A percentile compares a stretch with the other conserved stretches of the same genome.
These are phyloP conservation scores for Sanghuangporus baumii DNA, from an alignment of 1,284 basidiomycete species.

Conservation along the genomic window DNA sequence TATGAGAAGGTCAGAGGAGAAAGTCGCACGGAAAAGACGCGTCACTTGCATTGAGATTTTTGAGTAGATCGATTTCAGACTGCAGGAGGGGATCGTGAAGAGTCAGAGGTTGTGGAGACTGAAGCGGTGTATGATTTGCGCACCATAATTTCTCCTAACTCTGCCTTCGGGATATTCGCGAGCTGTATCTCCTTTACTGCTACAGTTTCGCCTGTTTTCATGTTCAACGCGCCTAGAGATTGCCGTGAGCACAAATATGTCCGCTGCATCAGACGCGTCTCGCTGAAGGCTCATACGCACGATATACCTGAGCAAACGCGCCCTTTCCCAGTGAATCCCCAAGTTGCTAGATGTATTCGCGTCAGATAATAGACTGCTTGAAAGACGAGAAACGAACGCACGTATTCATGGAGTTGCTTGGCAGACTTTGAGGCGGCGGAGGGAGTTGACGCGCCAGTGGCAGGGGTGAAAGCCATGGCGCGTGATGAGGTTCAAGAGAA, in stretches of 20 bases:
- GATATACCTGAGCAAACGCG: slow-evolving; percentile 92
- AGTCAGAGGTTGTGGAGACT: neutral
- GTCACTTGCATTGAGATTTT: slow-evolving; percentile 82
- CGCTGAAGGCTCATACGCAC: slow-evolving; percentile 40
- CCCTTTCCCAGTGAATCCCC: slow-evolving; percentile 93
- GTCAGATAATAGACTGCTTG: neutral
- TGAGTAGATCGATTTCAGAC: slow-evolving; percentile 96
- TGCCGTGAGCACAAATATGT: neutral
- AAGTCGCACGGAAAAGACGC: slow-evolving; percentile 1
- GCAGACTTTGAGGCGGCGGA: neutral
- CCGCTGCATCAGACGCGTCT: neutral
- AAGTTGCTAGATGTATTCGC: slow-evolving; percentile 60
- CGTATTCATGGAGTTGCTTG: slow-evolving; percentile 17
- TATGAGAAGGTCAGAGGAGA: slow-evolving; percentile 25
- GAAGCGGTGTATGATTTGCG: slow-evolving; percentile 24
- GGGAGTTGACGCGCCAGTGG: slow-evolving; percentile 6
- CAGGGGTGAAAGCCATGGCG: slow-evolving; percentile 12
- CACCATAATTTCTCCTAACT: slow-evolving; percentile 96
- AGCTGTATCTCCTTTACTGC: slow-evolving; percentile 94
- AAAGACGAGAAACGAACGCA: neutral
- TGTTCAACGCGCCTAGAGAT: slow-evolving; percentile 80
- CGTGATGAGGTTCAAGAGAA: neutral
- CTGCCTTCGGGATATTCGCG: slow-evolving; percentile 87
- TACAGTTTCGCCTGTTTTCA: slow-evolving; percentile 93
- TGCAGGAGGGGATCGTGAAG: slow-evolving; percentile 27